Base-by-base conservation (phyloP, 371 early-diverging fungal species). In the Scutellospora calospora region DNA sequence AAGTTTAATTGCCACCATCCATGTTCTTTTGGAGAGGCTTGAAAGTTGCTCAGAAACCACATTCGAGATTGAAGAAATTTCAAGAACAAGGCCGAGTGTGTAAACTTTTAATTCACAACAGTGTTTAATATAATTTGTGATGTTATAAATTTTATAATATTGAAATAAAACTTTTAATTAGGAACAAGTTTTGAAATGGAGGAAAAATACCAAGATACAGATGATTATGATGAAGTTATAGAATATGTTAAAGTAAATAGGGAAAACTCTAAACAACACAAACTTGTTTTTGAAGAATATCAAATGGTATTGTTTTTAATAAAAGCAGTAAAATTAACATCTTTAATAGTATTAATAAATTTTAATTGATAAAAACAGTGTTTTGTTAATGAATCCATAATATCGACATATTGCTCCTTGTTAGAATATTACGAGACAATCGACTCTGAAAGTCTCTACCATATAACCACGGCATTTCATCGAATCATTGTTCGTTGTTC, bases 1-100 rank as follows among this genome's bases (percentile, higher is more conserved):
- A 57, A 57, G 57, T 22, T 57, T 57, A 25, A 57, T 57, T 22
- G 20, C 57, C n/a, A 57, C 57, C 20, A 57, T 20, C 22, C 22
- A 57, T n/a, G 11, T 57, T 57, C 57, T 57, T 57, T 57, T 57
- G n/a, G 57, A 57, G n/a, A 57, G 57, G 25, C 57, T 57, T 57
- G 57, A 57, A 57, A 57, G 25, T 22, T 57, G 57, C 11, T 57
- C 57, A 25, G 57, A 57, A 57, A 57, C 57, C 5, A 57, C 25
- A 20, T 9, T 57, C 57, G 57, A 22, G 11, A 57, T 57, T 5
- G 8, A 6, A 11, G 25, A 22, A 16, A n/a, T n/a, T 20, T 20
- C 25, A 57, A 57, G 57, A 57, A 57, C 25, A 22, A 22, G 8
- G 25, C 11, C 0, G 20, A 8, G 20, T 57, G 22, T 8, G 20